Evolutionary conservation across 176 grass and related monocot species (phyloP).

Genomic region (Ampelocalamus luodianensis): DNA sequence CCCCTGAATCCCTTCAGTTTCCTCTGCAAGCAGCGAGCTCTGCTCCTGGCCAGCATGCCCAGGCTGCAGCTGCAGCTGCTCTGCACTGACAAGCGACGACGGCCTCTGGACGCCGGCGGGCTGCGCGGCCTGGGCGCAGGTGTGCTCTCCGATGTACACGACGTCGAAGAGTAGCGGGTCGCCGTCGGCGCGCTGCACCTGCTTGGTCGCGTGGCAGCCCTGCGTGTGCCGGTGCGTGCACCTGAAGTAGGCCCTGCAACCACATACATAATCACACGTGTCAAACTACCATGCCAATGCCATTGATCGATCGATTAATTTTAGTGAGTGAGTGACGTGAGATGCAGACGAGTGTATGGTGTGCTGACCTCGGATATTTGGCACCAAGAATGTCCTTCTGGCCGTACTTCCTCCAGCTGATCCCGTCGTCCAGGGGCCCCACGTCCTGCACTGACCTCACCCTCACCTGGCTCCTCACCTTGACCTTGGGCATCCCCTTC

Average conservation of each 20-base stretch:
- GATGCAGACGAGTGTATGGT: background rate
- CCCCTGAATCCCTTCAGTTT: background rate
- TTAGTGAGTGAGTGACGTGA: background rate
- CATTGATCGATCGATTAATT: background rate
- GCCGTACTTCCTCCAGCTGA: slow-evolving; percentile 96
- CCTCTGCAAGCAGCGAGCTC: background rate
- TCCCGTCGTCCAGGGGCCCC: slow-evolving; percentile 58
- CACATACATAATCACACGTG: background rate
- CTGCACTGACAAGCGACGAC: background rate
- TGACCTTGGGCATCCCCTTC: slow-evolving; percentile 54
- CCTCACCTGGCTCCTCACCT: slow-evolving; percentile 53
- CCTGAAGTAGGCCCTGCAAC: slow-evolving; percentile 85
- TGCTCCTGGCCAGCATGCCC: background rate
- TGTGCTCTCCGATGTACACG: slow-evolving; percentile 70
- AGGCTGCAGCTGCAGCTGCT: background rate
- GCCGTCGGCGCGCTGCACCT: slow-evolving; percentile 78
- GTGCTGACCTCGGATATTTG: slow-evolving; percentile 78
- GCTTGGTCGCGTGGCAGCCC: slow-evolving; percentile 75
- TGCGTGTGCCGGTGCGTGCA: slow-evolving; percentile 75
- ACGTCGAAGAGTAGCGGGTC: slow-evolving; percentile 73
- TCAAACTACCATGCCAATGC: background rate
- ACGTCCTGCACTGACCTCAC: slow-evolving; percentile 51
- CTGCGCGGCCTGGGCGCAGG: slow-evolving; percentile 49
- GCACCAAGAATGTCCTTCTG: slow-evolving; percentile 97
- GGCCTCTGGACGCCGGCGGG: background rate